These are phyloP conservation scores for Porodaedalea pini DNA, from an alignment of 1,284 basidiomycete genomes.

Conservation along the genomic window DNA sequence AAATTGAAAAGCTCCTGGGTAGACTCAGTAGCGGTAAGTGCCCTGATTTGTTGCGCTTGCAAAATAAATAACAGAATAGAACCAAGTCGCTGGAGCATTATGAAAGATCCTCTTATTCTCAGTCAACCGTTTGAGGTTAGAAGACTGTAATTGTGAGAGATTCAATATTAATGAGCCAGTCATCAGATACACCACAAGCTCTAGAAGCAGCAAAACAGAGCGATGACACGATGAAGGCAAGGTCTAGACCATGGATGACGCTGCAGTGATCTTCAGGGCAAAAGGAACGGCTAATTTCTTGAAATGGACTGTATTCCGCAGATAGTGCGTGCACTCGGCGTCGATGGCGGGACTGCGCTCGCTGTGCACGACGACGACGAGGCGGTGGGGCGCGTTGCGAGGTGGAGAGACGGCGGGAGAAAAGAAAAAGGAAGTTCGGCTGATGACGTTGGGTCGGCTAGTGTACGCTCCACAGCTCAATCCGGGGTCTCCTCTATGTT, in stretches of 20 bases:
- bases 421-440: background rate
- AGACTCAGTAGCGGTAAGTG: too few relatives aligned
- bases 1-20: too few relatives aligned
- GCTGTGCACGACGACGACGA: background rate
- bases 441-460: constrained; percentile 7
- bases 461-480: constrained; percentile 4
- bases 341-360: background rate
- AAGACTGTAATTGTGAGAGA: too few relatives aligned
- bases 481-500: background rate
- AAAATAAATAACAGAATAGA: too few relatives aligned
- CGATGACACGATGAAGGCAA: background rate
- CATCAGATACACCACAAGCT: too few relatives aligned
- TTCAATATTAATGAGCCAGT: too few relatives aligned
- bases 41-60: too few relatives aligned
- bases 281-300: background rate
- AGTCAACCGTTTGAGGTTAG: too few relatives aligned
- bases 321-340: background rate
- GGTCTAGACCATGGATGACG: constrained; percentile 7
- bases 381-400: too few relatives aligned
- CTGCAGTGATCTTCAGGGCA: constrained; percentile 8
- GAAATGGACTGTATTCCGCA: background rate
- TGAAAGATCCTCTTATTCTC: too few relatives aligned
- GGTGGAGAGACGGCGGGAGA: background rate
- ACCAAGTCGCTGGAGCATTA: too few relatives aligned
- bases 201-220: background rate